Base-by-base conservation (phyloP, 495 filamentous ascomycete species). In the Aspergillus conjunctus region DNA sequence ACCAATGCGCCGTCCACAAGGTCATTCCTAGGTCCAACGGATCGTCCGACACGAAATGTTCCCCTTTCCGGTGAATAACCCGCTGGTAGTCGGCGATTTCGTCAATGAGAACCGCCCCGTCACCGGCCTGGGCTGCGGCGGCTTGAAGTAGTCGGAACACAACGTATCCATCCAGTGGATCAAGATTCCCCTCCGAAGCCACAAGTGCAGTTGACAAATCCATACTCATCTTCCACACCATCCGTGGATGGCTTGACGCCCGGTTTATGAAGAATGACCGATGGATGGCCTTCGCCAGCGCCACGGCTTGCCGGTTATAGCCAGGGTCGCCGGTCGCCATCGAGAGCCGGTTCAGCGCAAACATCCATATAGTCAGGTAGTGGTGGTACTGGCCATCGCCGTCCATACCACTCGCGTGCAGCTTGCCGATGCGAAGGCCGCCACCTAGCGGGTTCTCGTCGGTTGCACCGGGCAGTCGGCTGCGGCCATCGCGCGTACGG, bases 291-390 rank as follows among this genome's bases (percentile, higher is more conserved):
- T 77, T 76, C 20, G 85, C 85, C 12, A 90, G 73, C 56, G 79
- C 72, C 9, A 88, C 71, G 1, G 85, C 87, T 37, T 80, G 78
- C 3, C 66, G 59, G 59, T 87, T 88, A 59, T 83, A 88, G 1
- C 48, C 51, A 17, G 65, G 52, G 34, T 88, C 79, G 0, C 75
- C 73, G 4, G 78, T 79, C 12, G 83, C 86, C 11, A 81, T 46
- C 0, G 81, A 71, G 41, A 87, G 73, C 6, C 86, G 77, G 68
- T 88, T 88, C 3, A 89, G 71, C 0, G 85, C 86, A 62, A 88
- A 90, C 85, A 88, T 87, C 86, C 86, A 90, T 2, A 90, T 63
- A 0, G 85, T 88, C 10, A 89, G 70, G 64, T 88, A 90, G 60
- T 89, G 86, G 56, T 88, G 85, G 51, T 89, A 89, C 65, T 88